phyloP scores from a whole-genome alignment of 257 asterid genomes.

The Solanum peruvianum region DNA sequence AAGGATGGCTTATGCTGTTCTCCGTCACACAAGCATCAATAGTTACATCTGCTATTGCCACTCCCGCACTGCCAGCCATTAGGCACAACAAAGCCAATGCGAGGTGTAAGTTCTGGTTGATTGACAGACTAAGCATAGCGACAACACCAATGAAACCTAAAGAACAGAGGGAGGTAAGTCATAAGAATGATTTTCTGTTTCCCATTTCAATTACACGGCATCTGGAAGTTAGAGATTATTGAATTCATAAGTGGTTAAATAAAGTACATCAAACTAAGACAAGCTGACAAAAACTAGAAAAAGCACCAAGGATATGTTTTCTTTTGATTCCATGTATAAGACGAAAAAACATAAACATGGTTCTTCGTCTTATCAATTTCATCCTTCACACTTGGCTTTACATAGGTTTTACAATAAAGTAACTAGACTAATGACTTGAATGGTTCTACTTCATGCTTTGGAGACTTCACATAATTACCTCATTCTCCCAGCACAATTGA shows the following conservation, averaged over 20 bases:
- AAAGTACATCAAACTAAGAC: background rate
- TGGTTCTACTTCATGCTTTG: background rate
- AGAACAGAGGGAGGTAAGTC: constrained; percentile 1
- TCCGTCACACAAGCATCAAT: constrained; percentile 68
- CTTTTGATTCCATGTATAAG: background rate
- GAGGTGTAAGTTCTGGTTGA: constrained; percentile 21
- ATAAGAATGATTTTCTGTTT: background rate
- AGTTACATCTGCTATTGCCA: constrained; percentile 57
- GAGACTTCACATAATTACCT: background rate
- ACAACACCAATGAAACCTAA: constrained; percentile 38
- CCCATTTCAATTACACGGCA: background rate
- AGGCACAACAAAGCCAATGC: constrained; percentile 28
- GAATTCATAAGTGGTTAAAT: background rate
- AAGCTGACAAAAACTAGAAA: background rate
- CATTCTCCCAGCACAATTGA: background rate
- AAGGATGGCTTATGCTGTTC: constrained; percentile 41
- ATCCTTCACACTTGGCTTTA: background rate
- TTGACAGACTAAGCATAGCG: constrained; percentile 41
- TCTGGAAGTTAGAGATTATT: background rate
- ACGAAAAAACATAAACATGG: background rate
- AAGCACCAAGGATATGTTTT: background rate
- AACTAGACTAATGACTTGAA: background rate
- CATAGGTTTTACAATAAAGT: background rate
- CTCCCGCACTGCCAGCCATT: constrained; percentile 37
- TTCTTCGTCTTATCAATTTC: background rate